Percentiles rank a stretch among this genome's conserved stretches.
These are phyloP conservation scores for Marasmius fiardii DNA, from an alignment of 1,284 basidiomycete genomes.

Conservation along the genomic window DNA sequence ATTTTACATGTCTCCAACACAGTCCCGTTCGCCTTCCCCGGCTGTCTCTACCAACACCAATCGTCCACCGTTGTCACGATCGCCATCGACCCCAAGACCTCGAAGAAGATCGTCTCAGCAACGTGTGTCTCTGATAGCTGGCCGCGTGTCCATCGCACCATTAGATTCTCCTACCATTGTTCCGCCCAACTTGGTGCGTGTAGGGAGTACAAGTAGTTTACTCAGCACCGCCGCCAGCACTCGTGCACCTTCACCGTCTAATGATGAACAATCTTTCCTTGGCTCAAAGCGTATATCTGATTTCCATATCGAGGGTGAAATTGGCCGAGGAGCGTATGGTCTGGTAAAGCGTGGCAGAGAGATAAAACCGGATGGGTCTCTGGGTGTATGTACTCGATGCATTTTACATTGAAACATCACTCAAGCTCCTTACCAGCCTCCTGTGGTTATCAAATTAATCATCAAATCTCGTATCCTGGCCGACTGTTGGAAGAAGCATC, in stretches of 20 bases:
- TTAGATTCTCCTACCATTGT: conserved; percentile 59
- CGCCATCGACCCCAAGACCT: conserved; percentile 53
- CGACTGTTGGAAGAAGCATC: conserved; percentile 99
- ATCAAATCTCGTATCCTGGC: conserved; percentile 98
- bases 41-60: conserved; percentile 17
- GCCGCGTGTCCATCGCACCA: conserved; percentile 70
- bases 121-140: conserved; percentile 76
- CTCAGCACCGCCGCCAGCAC: conserved; percentile 58
- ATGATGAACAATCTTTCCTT: conserved; percentile 42
- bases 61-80: conserved; percentile 28
- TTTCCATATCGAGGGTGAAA: conserved; percentile 81
- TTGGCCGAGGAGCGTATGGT: conserved; percentile 96
- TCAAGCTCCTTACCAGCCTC: conserved; percentile 40
- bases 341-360: conserved; percentile 90
- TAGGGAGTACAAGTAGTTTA: conserved; percentile 57
- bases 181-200: conserved; percentile 59
- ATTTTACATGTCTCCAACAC: conserved; percentile 16
- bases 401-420: conserved; percentile 5
- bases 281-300: conserved; percentile 70
- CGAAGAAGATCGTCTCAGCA: conserved; percentile 77
- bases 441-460: conserved; percentile 94
- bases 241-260: conserved; percentile 57
- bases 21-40: conserved; percentile 27
- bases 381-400: conserved; percentile 63
- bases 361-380: conserved; percentile 68